phyloP scores from a whole-genome alignment of 192 early-diverging fungal genomes.

The Mortierella alpina region DNA sequence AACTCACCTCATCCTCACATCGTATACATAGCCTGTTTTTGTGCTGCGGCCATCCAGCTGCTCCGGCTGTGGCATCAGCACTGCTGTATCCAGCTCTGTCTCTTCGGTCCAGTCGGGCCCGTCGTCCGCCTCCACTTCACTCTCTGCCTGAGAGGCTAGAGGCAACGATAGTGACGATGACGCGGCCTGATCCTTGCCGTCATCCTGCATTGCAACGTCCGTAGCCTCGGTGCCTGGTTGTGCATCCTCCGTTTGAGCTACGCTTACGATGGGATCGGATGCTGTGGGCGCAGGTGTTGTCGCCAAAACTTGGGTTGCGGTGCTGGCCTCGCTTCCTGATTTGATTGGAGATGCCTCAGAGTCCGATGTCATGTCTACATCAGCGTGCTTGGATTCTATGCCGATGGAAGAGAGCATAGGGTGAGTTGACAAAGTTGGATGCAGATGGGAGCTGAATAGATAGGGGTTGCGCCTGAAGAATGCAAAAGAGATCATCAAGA shows the following conservation, averaged over 20 bases:
- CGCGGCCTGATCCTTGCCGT: too few relatives aligned
- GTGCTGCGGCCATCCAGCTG: constrained; percentile 39
- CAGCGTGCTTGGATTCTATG: background rate
- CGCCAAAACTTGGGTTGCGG: background rate
- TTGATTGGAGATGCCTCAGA: background rate
- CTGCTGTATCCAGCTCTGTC: background rate
- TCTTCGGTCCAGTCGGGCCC: background rate
- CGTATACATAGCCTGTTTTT: constrained; percentile 50
- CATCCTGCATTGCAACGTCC: too few relatives aligned
- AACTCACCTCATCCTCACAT: constrained; percentile 47
- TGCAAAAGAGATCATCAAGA: background rate
- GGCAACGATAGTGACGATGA: too few relatives aligned
- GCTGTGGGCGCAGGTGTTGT: background rate
- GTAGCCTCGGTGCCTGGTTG: too few relatives aligned
- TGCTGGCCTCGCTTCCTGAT: background rate
- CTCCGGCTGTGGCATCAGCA: constrained; percentile 24
- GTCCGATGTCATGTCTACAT: constrained; percentile 5
- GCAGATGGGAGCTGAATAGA: too few relatives aligned
- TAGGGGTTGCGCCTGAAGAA: too few relatives aligned
- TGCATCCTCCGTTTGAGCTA: too few relatives aligned
- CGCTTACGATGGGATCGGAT: too few relatives aligned
- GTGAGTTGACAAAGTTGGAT: background rate
- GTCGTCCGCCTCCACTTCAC: too few relatives aligned
- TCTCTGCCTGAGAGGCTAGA: too few relatives aligned
- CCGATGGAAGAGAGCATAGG: background rate